These are phyloP conservation scores for Mycena olivaceomarginata DNA, from an alignment of 768 basidiomycete genomes.

Conservation along the genomic window DNA sequence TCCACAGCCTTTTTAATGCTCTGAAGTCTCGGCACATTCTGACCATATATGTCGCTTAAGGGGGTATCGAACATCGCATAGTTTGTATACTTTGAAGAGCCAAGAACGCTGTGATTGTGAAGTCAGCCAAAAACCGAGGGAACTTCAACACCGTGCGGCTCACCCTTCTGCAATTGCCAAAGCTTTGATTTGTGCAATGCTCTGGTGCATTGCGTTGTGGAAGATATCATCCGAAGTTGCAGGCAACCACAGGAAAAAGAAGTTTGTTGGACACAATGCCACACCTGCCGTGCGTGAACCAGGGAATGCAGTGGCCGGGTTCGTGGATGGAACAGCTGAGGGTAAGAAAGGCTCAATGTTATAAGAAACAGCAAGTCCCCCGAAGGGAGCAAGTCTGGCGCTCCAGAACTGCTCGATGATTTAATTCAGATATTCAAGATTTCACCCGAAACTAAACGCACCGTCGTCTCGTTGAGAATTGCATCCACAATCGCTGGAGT, in stretches of 20 bases:
- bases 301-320: slow-evolving; percentile 35
- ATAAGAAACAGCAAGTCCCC: slow-evolving; percentile 51
- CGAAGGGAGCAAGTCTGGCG: background rate
- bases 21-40: slow-evolving; percentile 63
- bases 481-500: slow-evolving; percentile 3
- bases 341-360: slow-evolving; percentile 63
- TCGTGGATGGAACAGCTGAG: slow-evolving; percentile 15
- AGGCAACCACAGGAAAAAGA: slow-evolving; percentile 67
- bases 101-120: slow-evolving; percentile 47
- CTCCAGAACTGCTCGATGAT: background rate
- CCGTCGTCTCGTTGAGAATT: slow-evolving; percentile 16
- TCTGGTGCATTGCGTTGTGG: slow-evolving; percentile 60
- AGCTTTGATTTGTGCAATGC: slow-evolving; percentile 61
- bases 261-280: slow-evolving; percentile 50
- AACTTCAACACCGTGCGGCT: too few relatives aligned
- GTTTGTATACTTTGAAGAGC: slow-evolving; percentile 70
- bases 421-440: background rate
- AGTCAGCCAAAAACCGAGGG: too few relatives aligned
- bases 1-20: slow-evolving; percentile 68
- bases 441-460: background rate
- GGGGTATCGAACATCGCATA: slow-evolving; percentile 75
- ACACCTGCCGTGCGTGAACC: slow-evolving; percentile 18
- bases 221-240: slow-evolving; percentile 62
- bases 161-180: slow-evolving; percentile 60
- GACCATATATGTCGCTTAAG: slow-evolving; percentile 69